Evolutionary conservation across 768 basidiomycete species (phyloP), one percentile per base, ranked within the genome.

Genomic region (Pisolithus marmoratus): DNA sequence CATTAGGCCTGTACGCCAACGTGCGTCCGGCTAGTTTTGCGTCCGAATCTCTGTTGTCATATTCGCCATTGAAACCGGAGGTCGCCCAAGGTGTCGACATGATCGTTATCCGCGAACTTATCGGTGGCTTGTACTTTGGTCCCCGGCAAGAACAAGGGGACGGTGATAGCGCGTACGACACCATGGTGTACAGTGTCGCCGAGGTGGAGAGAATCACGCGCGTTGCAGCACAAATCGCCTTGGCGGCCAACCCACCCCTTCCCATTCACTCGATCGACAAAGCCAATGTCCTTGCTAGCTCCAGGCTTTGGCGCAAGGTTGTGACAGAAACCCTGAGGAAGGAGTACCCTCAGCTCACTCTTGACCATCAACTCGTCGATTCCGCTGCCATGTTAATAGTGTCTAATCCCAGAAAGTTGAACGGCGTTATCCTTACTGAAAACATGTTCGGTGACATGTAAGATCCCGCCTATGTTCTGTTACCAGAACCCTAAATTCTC

Each of bases 361-460:
- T 97, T 44, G 87, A 94, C 64, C 96, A 99, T 71, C 84, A 90
- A 50, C 79, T 98, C 53, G 93, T 98, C 51, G 96, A 99, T 71
- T 87, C 93, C 2, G 94, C 96, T 5, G 85, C 96, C 9, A 98
- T 99, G 96, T 64, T 95, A 55, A 88, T 99, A 67, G 91, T 96
- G 45, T 74, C 85, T 24, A 90, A 79, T 62, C 96, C 96, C 8
- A 81, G 78, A 60, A 95, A 94, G 70, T 76, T 99, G 51, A 99
- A 99, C 65, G 96, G 96, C 55, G 84, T 99, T 43, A 79, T 98
- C 58, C 71, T 99, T 51, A 99, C 94, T 0, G 94, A 94, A 72
- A 97, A 97, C 69, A 69, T 97, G 68, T 96, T 97, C 57, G 94
- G 94, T 43, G 94, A 97, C 69, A 97, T 97, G 96, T 97, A 64